phyloP scores from a whole-genome alignment of 306 rosid species.

The Dryas drummondii region DNA sequence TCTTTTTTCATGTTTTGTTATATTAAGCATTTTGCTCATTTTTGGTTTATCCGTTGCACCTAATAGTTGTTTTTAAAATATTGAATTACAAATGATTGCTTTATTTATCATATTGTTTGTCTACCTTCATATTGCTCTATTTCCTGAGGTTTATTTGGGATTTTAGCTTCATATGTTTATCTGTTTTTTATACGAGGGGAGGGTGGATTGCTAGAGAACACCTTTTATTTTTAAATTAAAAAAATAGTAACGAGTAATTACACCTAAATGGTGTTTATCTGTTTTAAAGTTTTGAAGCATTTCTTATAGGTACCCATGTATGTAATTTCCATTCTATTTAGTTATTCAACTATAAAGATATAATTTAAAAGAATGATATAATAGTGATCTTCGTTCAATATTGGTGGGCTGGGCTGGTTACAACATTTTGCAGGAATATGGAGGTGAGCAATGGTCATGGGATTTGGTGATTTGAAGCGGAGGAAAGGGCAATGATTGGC shows the following conservation, averaged over 20 bases:
- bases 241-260: neutral
- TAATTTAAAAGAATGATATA: neutral
- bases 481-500: neutral
- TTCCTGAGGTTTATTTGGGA: neutral
- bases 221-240: neutral
- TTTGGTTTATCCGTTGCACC: neutral
- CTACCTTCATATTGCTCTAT: neutral
- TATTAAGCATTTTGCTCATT: neutral
- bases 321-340: neutral
- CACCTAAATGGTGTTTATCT: neutral
- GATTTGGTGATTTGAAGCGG: neutral
- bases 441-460: neutral
- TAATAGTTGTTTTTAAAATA: neutral
- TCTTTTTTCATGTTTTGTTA: neutral
- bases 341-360: neutral
- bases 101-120: neutral
- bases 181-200: too few species aligned
- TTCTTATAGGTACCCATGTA: neutral
- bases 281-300: neutral
- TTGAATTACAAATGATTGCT: neutral
- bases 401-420: neutral
- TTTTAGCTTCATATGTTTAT: neutral
- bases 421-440: neutral
- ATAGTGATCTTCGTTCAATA: neutral
- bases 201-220: neutral